Evolutionary conservation across 768 basidiomycete genomes (phyloP).

Genomic region (Boletus sensibilis): DNA sequence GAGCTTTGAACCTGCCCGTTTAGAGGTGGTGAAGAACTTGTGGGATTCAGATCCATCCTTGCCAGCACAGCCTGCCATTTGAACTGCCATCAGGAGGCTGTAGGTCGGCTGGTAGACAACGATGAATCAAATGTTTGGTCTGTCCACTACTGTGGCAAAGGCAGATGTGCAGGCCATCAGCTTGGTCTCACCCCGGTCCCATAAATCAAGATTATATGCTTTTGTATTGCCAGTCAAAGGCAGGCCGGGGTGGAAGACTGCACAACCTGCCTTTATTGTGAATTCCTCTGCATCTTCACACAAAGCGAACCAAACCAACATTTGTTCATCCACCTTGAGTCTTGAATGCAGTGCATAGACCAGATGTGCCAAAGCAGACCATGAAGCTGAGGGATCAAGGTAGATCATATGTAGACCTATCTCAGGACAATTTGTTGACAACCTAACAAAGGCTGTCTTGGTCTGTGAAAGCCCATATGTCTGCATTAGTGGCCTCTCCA

Average conservation of each 20-base stretch:
- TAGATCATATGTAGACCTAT: constrained; percentile 2
- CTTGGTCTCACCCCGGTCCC: no score
- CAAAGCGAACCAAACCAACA: not conserved
- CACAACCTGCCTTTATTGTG: not conserved
- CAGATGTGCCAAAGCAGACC: not conserved
- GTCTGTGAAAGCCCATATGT: not conserved
- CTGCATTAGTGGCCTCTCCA: not conserved
- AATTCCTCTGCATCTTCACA: not conserved
- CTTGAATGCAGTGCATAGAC: not conserved
- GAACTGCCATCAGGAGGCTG: no score
- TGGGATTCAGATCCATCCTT: no score
- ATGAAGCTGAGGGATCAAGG: not conserved
- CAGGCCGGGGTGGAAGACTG: not conserved
- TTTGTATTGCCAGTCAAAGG: no score
- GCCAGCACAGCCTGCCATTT: no score
- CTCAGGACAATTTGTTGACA: not conserved
- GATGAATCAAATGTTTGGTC: no score
- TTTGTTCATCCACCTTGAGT: not conserved
- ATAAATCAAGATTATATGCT: no score
- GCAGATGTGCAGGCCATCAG: no score
- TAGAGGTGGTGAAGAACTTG: no score
- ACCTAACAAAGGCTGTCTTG: not conserved
- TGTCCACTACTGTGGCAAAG: no score
- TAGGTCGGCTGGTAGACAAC: no score
- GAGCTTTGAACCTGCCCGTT: no score